phyloP scores from a whole-genome alignment of 169 alveolate genomes.

The Plasmodium fragile region DNA sequence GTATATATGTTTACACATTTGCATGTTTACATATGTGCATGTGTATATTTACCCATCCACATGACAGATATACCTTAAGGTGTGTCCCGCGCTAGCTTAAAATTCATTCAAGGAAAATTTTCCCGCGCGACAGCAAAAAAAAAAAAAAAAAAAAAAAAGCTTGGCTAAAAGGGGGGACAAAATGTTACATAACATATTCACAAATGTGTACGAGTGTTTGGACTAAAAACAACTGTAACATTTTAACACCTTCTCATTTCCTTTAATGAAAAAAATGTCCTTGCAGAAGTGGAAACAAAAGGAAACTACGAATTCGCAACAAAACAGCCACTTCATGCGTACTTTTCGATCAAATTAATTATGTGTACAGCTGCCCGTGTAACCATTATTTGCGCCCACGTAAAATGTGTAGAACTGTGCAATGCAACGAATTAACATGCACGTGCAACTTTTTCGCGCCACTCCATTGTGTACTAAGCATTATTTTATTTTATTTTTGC shows the following conservation, averaged over 20 bases:
- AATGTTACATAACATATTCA: not conserved
- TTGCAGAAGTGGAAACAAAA: not conserved
- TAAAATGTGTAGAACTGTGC: not conserved
- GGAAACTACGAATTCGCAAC: not conserved
- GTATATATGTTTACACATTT: not conserved
- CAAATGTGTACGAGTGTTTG: not conserved
- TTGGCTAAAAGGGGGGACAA: constrained; percentile 1
- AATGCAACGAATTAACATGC: not conserved
- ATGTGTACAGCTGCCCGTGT: not conserved
- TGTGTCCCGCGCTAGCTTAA: not conserved
- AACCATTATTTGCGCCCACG: not conserved
- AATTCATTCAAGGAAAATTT: not conserved
- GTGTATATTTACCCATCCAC: not conserved
- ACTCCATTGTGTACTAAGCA: not conserved
- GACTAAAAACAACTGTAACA: constrained; percentile 1
- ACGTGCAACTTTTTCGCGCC: not conserved
- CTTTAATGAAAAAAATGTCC: constrained; percentile 5
- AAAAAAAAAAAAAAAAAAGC: constrained; percentile 8
- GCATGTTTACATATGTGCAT: not conserved
- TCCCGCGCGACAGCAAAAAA: constrained; percentile 1
- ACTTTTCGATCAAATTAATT: not conserved
- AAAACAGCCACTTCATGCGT: not conserved
- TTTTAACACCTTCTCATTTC: not conserved
- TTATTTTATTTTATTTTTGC: not conserved
- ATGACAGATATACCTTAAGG: not conserved